Evolutionary conservation across 768 basidiomycete genomes (phyloP).

Genomic region (Kwoniella botswanensis): DNA sequence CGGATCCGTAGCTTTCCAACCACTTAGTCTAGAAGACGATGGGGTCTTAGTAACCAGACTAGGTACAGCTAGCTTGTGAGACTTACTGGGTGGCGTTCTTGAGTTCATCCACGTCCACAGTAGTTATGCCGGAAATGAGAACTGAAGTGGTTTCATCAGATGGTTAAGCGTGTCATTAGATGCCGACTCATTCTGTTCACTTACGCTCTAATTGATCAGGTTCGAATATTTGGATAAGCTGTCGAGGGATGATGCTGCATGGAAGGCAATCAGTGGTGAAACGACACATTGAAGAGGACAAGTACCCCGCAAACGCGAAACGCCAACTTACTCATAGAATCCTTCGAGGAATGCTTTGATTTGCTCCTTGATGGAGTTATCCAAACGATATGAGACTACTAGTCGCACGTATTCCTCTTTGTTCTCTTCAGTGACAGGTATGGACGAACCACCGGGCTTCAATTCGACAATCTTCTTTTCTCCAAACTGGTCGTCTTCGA

Average conservation of each 20-base stretch:
- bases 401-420: slow-evolving; percentile 94
- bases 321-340: slow-evolving; percentile 74
- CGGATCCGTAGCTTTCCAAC: slow-evolving; percentile 67
- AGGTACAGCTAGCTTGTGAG: slow-evolving; percentile 62
- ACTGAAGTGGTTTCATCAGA: slow-evolving; percentile 26
- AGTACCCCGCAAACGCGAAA: background rate
- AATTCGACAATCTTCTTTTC: slow-evolving; percentile 83
- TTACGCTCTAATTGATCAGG: slow-evolving; percentile 54
- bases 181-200: slow-evolving; percentile 21
- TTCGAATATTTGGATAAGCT: slow-evolving; percentile 77
- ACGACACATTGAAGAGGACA: background rate
- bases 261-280: background rate
- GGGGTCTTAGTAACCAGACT: background rate
- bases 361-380: slow-evolving; percentile 93
- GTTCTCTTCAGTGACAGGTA: slow-evolving; percentile 94
- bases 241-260: slow-evolving; percentile 81
- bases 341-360: slow-evolving; percentile 86
- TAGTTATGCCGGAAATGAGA: slow-evolving; percentile 78
- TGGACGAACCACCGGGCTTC: slow-evolving; percentile 79
- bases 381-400: slow-evolving; percentile 90
- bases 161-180: background rate
- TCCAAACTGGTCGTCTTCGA: slow-evolving; percentile 97
- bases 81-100: slow-evolving; percentile 58
- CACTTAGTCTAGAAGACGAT: slow-evolving; percentile 41
- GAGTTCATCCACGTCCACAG: slow-evolving; percentile 92